Conservation (phyloP, 768 basidiomycete genomes). For the Antrodiella citrinella region DNA sequence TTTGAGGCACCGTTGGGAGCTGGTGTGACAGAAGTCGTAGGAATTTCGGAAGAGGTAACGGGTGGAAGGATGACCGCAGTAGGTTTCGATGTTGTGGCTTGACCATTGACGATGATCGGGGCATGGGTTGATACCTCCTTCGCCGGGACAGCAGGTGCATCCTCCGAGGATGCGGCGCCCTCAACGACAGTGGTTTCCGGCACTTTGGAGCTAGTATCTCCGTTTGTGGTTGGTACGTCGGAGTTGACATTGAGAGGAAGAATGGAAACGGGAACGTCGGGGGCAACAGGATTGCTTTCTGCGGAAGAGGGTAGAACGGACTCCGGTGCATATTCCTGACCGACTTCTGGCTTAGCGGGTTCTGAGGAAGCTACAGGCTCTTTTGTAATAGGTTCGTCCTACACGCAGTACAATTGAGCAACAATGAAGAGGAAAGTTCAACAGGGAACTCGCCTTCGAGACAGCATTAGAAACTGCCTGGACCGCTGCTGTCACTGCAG, state of each 20-base stretch:
- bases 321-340: constrained; percentile 2
- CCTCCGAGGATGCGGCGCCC: constrained; percentile 8
- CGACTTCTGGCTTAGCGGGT: constrained; percentile 3
- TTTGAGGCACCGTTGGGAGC: constrained; percentile 1
- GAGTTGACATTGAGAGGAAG: constrained; percentile 12
- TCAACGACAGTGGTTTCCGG: constrained; percentile 15
- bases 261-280: constrained; percentile 14
- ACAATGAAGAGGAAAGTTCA: too few species aligned
- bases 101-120: not conserved
- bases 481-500: not conserved
- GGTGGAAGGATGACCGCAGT: constrained; percentile 1
- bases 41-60: constrained; percentile 5
- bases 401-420: too few species aligned
- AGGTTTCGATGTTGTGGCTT: constrained; percentile 1
- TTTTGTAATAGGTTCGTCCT: too few species aligned
- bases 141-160: constrained; percentile 1
- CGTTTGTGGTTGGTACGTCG: not conserved
- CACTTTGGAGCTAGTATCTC: constrained; percentile 8
- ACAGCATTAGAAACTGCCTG: not conserved
- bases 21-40: not conserved
- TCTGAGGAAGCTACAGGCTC: too few species aligned
- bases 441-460: not conserved
- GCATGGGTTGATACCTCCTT: constrained; percentile 9
- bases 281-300: constrained; percentile 6
- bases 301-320: constrained; percentile 7